A percentile compares a stretch with the other conserved stretches of the same genome.
Evolutionary conservation across 1,284 basidiomycete genomes (phyloP).

Genomic region (Sanghuangporus sanghuang): DNA sequence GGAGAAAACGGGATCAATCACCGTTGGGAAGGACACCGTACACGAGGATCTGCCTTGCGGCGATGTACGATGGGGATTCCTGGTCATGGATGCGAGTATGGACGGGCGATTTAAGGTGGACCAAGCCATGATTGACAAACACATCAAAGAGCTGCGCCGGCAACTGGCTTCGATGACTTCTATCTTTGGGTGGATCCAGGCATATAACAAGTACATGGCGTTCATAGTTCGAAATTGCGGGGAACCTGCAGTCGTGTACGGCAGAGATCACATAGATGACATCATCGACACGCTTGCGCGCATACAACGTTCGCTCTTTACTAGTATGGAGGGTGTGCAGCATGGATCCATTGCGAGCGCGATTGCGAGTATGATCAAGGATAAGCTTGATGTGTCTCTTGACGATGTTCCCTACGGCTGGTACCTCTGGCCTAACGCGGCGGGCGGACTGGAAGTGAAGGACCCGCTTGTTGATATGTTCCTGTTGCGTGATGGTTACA

Average conservation of each 20-base stretch:
- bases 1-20: constrained; percentile 35
- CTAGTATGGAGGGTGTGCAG: constrained; percentile 25
- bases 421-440: constrained; percentile 38
- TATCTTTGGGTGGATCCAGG: constrained; percentile 38
- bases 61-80: constrained; percentile 38
- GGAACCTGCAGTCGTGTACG: constrained; percentile 34
- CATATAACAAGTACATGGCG: constrained; percentile 40
- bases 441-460: constrained; percentile 36
- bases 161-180: constrained; percentile 36
- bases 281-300: constrained; percentile 32
- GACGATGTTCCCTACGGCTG: constrained; percentile 37
- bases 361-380: constrained; percentile 29
- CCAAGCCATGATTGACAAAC: constrained; percentile 32
- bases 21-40: constrained; percentile 23
- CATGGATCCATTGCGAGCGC: constrained; percentile 24
- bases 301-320: constrained; percentile 36
- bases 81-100: constrained; percentile 30
- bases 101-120: constrained; percentile 32
- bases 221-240: constrained; percentile 39
- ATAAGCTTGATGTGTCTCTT: constrained; percentile 29
- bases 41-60: constrained; percentile 29
- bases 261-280: constrained; percentile 29
- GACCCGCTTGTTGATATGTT: constrained; percentile 36
- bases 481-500: constrained; percentile 23
- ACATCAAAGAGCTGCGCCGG: constrained; percentile 36